A percentile compares a stretch with the other conserved stretches of the same genome.
Conservation (phyloP, 495 filamentous ascomycete genomes). For the Penicillium malachiteum region DNA sequence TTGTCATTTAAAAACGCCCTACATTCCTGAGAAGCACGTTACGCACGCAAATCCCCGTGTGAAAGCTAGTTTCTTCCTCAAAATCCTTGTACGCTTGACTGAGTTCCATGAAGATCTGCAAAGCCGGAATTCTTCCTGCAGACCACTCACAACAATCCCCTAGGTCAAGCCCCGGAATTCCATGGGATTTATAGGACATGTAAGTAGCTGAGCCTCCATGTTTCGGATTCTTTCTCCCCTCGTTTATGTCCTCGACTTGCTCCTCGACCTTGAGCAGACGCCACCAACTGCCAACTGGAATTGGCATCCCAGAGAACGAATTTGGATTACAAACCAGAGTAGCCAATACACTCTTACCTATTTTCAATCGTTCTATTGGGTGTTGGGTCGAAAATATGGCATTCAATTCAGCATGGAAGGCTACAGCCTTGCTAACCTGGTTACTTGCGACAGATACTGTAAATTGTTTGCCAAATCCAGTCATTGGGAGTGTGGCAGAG, state of each 20-base stretch:
- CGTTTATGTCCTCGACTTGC: background rate
- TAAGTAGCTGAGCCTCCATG: slow-evolving; percentile 12
- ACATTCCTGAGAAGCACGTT: slow-evolving; percentile 20
- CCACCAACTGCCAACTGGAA: background rate
- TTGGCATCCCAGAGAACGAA: background rate
- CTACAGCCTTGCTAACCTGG: slow-evolving; percentile 37
- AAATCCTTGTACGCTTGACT: background rate
- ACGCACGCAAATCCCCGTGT: background rate
- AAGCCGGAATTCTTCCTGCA: slow-evolving; percentile 17
- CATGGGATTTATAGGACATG: slow-evolving; percentile 13
- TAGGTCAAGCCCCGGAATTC: background rate
- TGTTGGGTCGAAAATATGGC: slow-evolving; percentile 16
- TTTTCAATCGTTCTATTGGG: slow-evolving; percentile 1
- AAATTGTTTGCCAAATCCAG: slow-evolving; percentile 23
- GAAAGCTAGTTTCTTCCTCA: background rate
- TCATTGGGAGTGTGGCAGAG: slow-evolving; percentile 9
- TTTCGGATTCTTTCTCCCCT: background rate
- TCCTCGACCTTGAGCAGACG: background rate
- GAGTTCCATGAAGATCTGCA: slow-evolving; percentile 19
- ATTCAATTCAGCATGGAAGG: slow-evolving; percentile 19
- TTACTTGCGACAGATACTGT: slow-evolving; percentile 32
- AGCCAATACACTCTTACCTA: background rate
- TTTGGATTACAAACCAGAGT: background rate
- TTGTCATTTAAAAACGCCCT: slow-evolving; percentile 4
- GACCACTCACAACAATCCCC: slow-evolving; percentile 17